Percentiles rank a stretch among this genome's conserved stretches.
phyloP scores from a whole-genome alignment of 176 grass and related monocot genomes.

The Musa acuminata region DNA sequence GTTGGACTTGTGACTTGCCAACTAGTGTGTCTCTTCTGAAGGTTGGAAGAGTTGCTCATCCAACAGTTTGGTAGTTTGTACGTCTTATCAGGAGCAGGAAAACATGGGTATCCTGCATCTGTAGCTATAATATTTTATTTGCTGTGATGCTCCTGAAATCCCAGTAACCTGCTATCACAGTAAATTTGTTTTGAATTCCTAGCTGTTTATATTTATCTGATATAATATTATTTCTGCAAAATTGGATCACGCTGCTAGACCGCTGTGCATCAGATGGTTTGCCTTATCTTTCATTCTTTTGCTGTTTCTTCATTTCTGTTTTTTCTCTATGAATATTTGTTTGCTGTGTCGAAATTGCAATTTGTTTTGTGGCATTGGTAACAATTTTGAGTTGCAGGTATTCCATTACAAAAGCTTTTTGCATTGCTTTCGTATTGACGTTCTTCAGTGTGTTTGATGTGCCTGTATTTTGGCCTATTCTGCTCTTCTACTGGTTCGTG shows the following conservation, averaged over 20 bases:
- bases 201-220: neutral
- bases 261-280: neutral
- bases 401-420: constrained; percentile 56
- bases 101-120: too few species aligned
- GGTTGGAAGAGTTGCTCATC: too few species aligned
- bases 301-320: neutral
- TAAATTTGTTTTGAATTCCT: neutral
- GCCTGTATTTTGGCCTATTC: constrained; percentile 79
- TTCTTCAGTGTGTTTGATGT: constrained; percentile 71
- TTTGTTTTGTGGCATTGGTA: neutral
- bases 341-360: too few species aligned
- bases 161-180: neutral
- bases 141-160: neutral
- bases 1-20: too few species aligned
- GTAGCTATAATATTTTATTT: too few species aligned
- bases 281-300: neutral
- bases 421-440: constrained; percentile 57
- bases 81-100: too few species aligned
- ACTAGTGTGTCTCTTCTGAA: too few species aligned
- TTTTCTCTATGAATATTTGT: constrained; percentile 1
- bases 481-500: constrained; percentile 59
- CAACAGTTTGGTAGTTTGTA: too few species aligned
- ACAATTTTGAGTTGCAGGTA: constrained; percentile 32
- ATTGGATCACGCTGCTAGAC: neutral
- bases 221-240: neutral